phyloP scores from a whole-genome alignment of 1,284 basidiomycete species.

The Pseudozyma sp. region DNA sequence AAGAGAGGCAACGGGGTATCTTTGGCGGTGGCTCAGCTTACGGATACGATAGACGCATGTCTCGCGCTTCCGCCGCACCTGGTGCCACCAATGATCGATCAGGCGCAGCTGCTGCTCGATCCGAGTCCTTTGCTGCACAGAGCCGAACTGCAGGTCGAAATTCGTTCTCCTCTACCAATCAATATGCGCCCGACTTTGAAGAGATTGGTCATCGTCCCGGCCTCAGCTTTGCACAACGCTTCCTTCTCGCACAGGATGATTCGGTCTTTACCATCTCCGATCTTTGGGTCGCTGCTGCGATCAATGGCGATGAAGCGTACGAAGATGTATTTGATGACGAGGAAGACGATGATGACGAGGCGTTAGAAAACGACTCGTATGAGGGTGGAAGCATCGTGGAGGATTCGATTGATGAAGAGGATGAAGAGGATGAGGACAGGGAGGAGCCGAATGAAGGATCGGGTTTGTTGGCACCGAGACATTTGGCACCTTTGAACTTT shows the following conservation, averaged over 20 bases:
- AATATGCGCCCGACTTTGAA: conserved; percentile 64
- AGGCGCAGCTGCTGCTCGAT: not conserved
- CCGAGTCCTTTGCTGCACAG: conserved; percentile 34
- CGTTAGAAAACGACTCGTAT: conserved; percentile 21
- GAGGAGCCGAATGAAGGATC: conserved; percentile 33
- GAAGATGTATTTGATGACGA: conserved; percentile 72
- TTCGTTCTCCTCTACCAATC: conserved; percentile 38
- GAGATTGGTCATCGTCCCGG: conserved; percentile 51
- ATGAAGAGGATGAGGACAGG: conserved; percentile 34
- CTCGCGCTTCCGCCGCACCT: conserved; percentile 22
- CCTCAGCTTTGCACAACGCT: conserved; percentile 78
- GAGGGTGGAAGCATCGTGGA: conserved; percentile 63
- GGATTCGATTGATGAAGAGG: conserved; percentile 48
- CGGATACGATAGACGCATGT: conserved; percentile 50
- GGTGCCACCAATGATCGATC: not conserved
- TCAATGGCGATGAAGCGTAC: conserved; percentile 80
- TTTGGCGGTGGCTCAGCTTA: conserved; percentile 60
- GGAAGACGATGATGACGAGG: conserved; percentile 68
- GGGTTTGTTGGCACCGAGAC: conserved; percentile 38
- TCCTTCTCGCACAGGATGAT: conserved; percentile 80
- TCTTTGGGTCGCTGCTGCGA: conserved; percentile 91
- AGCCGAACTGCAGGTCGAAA: conserved; percentile 27
- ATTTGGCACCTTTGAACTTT: conserved; percentile 64
- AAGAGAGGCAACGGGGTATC: conserved; percentile 52
- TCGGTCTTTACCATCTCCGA: conserved; percentile 88